Evolutionary conservation across 768 basidiomycete species (phyloP).

Genomic region (Trametes elegans): DNA sequence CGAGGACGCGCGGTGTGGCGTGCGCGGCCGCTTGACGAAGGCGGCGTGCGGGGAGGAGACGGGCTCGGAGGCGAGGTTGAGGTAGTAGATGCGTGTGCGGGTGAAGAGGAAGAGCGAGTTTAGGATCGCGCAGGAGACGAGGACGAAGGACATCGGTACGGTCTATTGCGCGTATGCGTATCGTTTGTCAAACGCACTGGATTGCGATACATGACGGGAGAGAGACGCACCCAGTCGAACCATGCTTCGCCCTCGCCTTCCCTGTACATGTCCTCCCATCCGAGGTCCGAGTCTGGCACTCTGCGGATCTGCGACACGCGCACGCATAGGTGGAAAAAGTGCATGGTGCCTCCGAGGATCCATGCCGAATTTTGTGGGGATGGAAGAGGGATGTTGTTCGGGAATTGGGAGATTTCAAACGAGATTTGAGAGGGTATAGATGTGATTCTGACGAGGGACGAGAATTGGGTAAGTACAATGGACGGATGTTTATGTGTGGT

Average conservation of each 20-base stretch:
- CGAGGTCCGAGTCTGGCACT: conserved; percentile 63
- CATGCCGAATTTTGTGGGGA: conserved; percentile 62
- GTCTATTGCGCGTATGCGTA: conserved; percentile 48
- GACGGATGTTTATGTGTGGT: not conserved
- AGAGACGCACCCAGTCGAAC: conserved; percentile 72
- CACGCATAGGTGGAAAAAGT: conserved; percentile 65
- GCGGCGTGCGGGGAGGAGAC: conserved; percentile 69
- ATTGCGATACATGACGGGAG: not conserved
- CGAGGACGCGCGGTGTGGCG: conserved; percentile 10
- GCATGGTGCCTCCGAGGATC: conserved; percentile 61
- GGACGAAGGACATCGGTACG: conserved; percentile 55
- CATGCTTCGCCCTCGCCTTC: conserved; percentile 62
- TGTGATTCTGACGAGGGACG: conserved; percentile 47
- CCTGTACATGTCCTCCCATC: conserved; percentile 77
- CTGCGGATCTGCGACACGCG: conserved; percentile 55
- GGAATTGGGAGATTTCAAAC: conserved; percentile 80
- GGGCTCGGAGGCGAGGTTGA: conserved; percentile 60
- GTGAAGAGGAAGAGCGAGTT: conserved; percentile 71
- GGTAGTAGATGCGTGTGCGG: conserved; percentile 65
- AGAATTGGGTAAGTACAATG: not conserved
- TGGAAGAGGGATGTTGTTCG: conserved; percentile 77
- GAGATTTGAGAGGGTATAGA: conserved; percentile 68
- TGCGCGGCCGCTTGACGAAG: conserved; percentile 49
- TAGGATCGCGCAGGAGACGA: conserved; percentile 51
- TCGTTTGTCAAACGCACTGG: too few species aligned